A percentile compares a stretch with the other conserved stretches of the same genome.
phyloP scores from a whole-genome alignment of 768 basidiomycete species.

The Amanita pseudoporphyria region DNA sequence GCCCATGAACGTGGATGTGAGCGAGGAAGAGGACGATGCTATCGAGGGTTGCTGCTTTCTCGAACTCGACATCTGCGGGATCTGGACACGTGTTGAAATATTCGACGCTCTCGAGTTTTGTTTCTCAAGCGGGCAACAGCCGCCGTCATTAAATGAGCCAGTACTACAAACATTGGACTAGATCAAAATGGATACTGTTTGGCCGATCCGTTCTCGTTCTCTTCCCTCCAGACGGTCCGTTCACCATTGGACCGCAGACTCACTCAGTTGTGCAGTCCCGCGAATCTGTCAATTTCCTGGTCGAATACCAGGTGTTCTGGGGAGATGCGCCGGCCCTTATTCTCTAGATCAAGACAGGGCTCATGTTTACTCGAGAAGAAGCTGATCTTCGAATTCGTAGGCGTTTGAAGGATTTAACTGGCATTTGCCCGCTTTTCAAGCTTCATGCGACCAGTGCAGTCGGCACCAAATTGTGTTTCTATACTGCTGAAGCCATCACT shows the following conservation, averaged over 20 bases:
- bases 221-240: too few relatives aligned
- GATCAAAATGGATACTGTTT: too few relatives aligned
- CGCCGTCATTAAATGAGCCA: too few relatives aligned
- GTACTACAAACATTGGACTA: too few relatives aligned
- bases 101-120: too few relatives aligned
- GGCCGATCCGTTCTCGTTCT: too few relatives aligned
- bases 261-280: conserved; percentile 10
- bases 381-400: conserved; percentile 19
- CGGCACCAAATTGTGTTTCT: conserved; percentile 24
- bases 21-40: too few relatives aligned
- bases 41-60: too few relatives aligned
- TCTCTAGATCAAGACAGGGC: conserved; percentile 19
- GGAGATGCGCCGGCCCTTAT: conserved; percentile 20
- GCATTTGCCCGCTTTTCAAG: conserved; percentile 16
- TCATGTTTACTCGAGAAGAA: conserved; percentile 16
- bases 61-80: too few relatives aligned
- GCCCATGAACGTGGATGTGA: too few relatives aligned
- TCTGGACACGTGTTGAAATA: too few relatives aligned
- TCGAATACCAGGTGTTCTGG: conserved; percentile 15
- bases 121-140: too few relatives aligned
- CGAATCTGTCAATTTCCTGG: conserved; percentile 12
- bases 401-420: conserved; percentile 18
- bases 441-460: conserved; percentile 24
- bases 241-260: conserved; percentile 21
- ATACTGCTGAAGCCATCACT: conserved; percentile 11